Base-by-base conservation (phyloP, 192 early-diverging fungal genomes). In the Mycoemilia scoparia region DNA sequence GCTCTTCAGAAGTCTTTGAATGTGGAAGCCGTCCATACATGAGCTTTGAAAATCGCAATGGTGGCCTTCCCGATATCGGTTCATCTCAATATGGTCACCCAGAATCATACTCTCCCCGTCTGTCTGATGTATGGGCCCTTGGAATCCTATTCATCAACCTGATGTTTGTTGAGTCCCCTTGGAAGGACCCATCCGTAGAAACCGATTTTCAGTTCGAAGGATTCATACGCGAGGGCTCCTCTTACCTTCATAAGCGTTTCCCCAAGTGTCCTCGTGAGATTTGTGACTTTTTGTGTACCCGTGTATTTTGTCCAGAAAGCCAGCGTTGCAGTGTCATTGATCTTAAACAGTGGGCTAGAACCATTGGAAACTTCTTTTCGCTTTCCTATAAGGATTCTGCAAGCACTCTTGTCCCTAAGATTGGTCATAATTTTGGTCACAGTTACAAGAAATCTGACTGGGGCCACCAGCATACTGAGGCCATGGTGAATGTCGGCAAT, bases 21-120 rank as follows among this genome's bases (percentile, higher is more conserved):
- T 88, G 85, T 50, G 89, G 89, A 21, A 76, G 70, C 36, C 61
- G 66, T 34, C 64, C 76, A 2, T 82, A 82, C 50, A 73, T 82
- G 64, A 70, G 73, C 30, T 74, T 72, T 20, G 79, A 82, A 38
- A 66, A 64, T 49, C 64, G 64, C 41, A 55, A 62, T 37, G 48
- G 44, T 24, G 54, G 49, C 7, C 54, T 63, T 32, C 56, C 62
- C 24, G 40, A 52, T 19, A 60, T 51, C 37, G 54, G 55, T 31
- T 47, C 61, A 9, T 54, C 54, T 1, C 36, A 57, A 10, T 63
- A 63, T 19, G 60, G 60, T 7, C 65, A 57, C 7, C 66, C 56
- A 21, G 55, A 58, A 29, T 46, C 57, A 49, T 80, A 80, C 43
- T 65, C 71, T 35, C 63, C 73, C 4, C 52, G 62, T 22, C 54